Percentiles rank a stretch among this genome's conserved stretches.
These are phyloP conservation scores for Coemansia sp. DNA, from an alignment of 192 early-diverging fungal species.

Conservation along the genomic window DNA sequence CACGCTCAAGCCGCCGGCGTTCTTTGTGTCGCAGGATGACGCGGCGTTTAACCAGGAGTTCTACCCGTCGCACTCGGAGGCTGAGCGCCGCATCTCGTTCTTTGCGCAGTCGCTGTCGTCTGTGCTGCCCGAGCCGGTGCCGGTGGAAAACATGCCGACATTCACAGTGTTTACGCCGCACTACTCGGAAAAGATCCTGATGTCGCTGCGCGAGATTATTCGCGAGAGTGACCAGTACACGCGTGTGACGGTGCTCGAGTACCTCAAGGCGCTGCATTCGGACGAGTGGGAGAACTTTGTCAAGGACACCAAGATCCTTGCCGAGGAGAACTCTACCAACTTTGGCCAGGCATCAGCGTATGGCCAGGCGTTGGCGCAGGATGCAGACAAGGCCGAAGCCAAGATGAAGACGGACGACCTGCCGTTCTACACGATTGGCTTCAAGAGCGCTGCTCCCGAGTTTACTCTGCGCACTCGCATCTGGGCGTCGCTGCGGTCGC, in stretches of 20 bases:
- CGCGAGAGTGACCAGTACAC: constrained; percentile 78
- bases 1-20: constrained; percentile 67
- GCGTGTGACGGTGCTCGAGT: constrained; percentile 77
- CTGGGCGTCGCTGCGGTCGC: constrained; percentile 82
- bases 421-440: constrained; percentile 78
- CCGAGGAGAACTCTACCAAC: constrained; percentile 61
- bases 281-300: constrained; percentile 92
- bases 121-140: constrained; percentile 71
- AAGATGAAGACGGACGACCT: constrained; percentile 75
- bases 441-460: constrained; percentile 77
- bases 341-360: constrained; percentile 54
- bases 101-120: constrained; percentile 85
- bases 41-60: constrained; percentile 69
- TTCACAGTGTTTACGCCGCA: constrained; percentile 84
- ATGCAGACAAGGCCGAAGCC: constrained; percentile 57
- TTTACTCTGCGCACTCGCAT: constrained; percentile 82
- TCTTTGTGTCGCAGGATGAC: constrained; percentile 77
- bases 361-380: constrained; percentile 53
- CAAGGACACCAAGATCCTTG: constrained; percentile 77
- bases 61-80: constrained; percentile 72
- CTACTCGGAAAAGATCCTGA: constrained; percentile 81
- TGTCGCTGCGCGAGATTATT: constrained; percentile 81
- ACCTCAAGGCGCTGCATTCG: constrained; percentile 72
- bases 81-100: constrained; percentile 79
- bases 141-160: constrained; percentile 80